Conservation (phyloP, 352 stramenopile genomes). For the Globisporangium takayamanum region DNA sequence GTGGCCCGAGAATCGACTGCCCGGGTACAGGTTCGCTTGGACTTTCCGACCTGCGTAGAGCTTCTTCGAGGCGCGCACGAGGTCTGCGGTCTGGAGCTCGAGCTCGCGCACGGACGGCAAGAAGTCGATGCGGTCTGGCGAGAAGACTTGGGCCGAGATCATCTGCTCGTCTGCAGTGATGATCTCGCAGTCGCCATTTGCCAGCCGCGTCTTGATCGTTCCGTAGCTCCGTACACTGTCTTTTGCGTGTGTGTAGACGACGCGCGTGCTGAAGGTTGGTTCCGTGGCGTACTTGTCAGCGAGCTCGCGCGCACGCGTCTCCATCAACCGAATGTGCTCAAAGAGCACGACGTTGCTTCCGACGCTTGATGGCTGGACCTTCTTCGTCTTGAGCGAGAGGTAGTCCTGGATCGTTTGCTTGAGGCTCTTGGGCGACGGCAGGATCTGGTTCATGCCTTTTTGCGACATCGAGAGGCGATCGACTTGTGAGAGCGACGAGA, state of each 20-base stretch:
- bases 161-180: constrained; percentile 57
- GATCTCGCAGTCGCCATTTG: constrained; percentile 41
- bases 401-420: constrained; percentile 62
- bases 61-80: constrained; percentile 30
- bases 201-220: constrained; percentile 41
- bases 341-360: constrained; percentile 17
- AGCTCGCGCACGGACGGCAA: constrained; percentile 54
- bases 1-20: constrained; percentile 54
- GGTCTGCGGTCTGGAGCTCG: constrained; percentile 40
- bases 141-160: constrained; percentile 47
- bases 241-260: constrained; percentile 35
- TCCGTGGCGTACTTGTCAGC: constrained; percentile 9
- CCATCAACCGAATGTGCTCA: constrained; percentile 31
- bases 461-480: constrained; percentile 50
- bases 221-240: constrained; percentile 46
- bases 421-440: constrained; percentile 45
- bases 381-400: constrained; percentile 56
- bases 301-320: constrained; percentile 16
- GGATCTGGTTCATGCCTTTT: constrained; percentile 42
- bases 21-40: constrained; percentile 64
- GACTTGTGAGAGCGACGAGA: constrained; percentile 58
- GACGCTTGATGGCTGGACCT: constrained; percentile 42
- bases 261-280: constrained; percentile 23
- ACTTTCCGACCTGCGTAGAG: constrained; percentile 67
- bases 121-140: constrained; percentile 38